Evolutionary conservation across 768 basidiomycete genomes (phyloP), one percentile per base, ranked within the genome.

Genomic region (Lactarius tabidus): DNA sequence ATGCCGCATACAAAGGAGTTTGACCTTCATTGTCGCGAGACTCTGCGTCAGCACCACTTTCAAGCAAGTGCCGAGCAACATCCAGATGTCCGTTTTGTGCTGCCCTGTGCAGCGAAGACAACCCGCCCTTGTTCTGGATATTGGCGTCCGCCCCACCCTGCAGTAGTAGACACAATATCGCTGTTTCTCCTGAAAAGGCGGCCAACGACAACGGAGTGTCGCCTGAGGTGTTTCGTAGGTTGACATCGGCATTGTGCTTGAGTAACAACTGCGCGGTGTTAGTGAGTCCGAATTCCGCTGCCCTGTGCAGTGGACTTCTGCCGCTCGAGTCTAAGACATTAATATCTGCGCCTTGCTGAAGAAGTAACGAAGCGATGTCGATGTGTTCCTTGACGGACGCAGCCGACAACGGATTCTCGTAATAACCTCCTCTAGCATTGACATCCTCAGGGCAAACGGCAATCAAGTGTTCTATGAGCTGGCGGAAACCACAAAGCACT

Each of bases 381-480:
- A 38, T 3, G 7, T 28, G 23, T 14, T 23, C 45, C 5, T 7
- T 12, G 8, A 5, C 1, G 5, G 35, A 53, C 26, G 51, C 59
- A 6, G 33, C 5, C 5, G 20, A 17, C 15, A 53, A 29, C 9
- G 59, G 23, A 17, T 12, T 60, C 17, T 6, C 6, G 26, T 29
- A 2, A 9, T 38, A 12, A 2, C 20, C 23, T 15, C 62, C 26
- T 18, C 45, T 56, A 23, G 35, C 38, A 1, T 63, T 31, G 6
- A 63, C 48, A 20, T 51, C 31, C 33, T 39, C 33, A 0, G 51
- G 20, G 15, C 9, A 29, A 14, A 26, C 26, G 38, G 26, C 18
- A 23, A 64, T 26, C 48, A 64, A 48, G 26, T 52, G 56, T 3
- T 53, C 7, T n/a, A n/a, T n/a, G n/a, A n/a, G n/a, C n/a, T n/a